A percentile compares a stretch with the other conserved stretches of the same genome.
Conservation (phyloP, 1,139 yeast species). For the Zygosaccharomyces sapae region DNA sequence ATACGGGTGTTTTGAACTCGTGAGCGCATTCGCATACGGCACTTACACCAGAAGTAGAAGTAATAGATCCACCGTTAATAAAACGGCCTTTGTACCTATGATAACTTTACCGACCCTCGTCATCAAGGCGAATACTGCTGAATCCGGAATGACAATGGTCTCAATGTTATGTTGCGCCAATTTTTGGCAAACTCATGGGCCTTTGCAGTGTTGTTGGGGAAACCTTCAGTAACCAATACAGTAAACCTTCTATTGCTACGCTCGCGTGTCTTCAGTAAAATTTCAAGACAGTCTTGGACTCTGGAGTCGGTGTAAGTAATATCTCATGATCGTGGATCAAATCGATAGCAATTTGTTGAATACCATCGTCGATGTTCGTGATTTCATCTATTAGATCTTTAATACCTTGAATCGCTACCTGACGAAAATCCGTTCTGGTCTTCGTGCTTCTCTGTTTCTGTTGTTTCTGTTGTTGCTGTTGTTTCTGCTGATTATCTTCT, state of each 20-base stretch:
- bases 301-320: conserved; percentile 88
- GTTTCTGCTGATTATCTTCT: conserved; percentile 27
- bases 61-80: conserved; percentile 93
- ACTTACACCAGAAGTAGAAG: conserved; percentile 80
- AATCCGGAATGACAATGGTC: conserved; percentile 87
- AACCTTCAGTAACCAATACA: conserved; percentile 87
- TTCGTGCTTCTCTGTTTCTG: conserved; percentile 29
- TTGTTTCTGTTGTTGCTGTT: conserved; percentile 26
- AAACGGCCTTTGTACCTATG: conserved; percentile 89
- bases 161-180: conserved; percentile 85
- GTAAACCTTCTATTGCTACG: conserved; percentile 75
- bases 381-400: conserved; percentile 92
- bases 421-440: conserved; percentile 58
- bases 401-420: conserved; percentile 89
- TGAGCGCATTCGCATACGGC: conserved; percentile 94
- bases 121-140: conserved; percentile 93
- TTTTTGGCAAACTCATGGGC: conserved; percentile 79
- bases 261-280: conserved; percentile 82
- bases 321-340: conserved; percentile 93
- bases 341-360: conserved; percentile 86
- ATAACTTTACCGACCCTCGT: conserved; percentile 95
- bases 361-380: conserved; percentile 80
- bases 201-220: conserved; percentile 73
- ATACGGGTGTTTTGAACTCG: conserved; percentile 90
- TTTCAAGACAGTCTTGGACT: conserved; percentile 83